Conservation (phyloP, 2,329 filamentous ascomycete species). For the Phoma herbarum region DNA sequence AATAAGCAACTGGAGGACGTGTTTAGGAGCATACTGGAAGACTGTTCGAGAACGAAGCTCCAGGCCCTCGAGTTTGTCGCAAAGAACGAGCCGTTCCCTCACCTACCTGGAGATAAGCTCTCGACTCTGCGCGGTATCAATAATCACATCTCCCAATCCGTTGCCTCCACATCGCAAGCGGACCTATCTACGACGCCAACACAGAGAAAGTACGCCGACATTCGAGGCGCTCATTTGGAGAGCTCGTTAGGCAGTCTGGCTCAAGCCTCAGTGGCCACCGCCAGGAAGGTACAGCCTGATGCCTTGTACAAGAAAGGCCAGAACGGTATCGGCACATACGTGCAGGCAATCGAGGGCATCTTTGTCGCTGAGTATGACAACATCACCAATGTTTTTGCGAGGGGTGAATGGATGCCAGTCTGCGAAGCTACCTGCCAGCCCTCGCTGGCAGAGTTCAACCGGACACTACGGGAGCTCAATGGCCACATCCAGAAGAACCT, state of each 20-base stretch:
- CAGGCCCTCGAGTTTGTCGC: constrained; percentile 94
- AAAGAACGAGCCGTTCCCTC: constrained; percentile 83
- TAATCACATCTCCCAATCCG: constrained; percentile 73
- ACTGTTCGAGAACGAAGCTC: constrained; percentile 76
- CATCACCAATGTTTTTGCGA: constrained; percentile 83
- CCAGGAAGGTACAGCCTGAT: constrained; percentile 74
- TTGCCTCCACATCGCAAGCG: constrained; percentile 58
- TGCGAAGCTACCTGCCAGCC: constrained; percentile 81
- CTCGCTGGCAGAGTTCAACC: constrained; percentile 80
- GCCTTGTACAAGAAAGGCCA: constrained; percentile 87
- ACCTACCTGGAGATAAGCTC: constrained; percentile 77
- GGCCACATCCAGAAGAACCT: constrained; percentile 86
- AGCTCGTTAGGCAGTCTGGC: constrained; percentile 85
- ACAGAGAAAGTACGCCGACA: constrained; percentile 84
- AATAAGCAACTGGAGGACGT: constrained; percentile 84
- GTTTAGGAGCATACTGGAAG: constrained; percentile 79
- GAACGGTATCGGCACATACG: constrained; percentile 91
- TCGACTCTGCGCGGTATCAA: constrained; percentile 82
- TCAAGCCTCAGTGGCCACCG: constrained; percentile 82
- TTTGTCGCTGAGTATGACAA: constrained; percentile 91
- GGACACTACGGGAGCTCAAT: constrained; percentile 89
- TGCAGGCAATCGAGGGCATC: constrained; percentile 84
- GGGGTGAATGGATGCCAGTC: constrained; percentile 83
- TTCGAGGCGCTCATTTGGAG: constrained; percentile 86
- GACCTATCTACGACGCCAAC: constrained; percentile 69